These are phyloP conservation scores for Diaporthe capsici DNA, from an alignment of 2,329 filamentous ascomycete species.

Conservation along the genomic window DNA sequence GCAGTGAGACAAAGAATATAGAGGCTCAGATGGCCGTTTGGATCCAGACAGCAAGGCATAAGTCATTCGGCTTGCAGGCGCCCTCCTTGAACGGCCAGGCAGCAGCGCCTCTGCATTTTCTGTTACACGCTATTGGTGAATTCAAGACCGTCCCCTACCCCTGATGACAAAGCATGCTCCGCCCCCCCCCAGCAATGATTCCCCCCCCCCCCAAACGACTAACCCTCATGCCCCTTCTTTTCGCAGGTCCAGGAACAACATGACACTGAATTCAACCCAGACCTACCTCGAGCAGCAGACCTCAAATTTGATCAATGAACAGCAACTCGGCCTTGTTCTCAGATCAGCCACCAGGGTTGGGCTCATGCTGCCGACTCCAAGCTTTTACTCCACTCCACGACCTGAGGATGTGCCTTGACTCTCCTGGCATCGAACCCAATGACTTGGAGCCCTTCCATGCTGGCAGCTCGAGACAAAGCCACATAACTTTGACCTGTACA, in stretches of 20 bases:
- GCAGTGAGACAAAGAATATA: background rate
- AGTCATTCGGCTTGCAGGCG: background rate
- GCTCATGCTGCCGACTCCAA: background rate
- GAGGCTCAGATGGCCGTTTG: background rate
- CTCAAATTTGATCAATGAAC: too few relatives aligned
- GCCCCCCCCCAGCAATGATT: too few relatives aligned
- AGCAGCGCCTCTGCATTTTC: slow-evolving; percentile 12
- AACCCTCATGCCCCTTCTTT: background rate
- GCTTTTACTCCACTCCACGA: slow-evolving; percentile 33
- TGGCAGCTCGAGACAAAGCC: slow-evolving; percentile 37
- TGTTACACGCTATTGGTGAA: slow-evolving; percentile 34
- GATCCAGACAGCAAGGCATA: background rate
- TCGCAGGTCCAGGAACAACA: background rate
- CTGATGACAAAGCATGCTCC: slow-evolving; percentile 12
- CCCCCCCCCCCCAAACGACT: background rate
- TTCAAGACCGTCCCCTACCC: background rate
- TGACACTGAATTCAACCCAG: background rate
- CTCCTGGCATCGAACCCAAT: slow-evolving; percentile 36
- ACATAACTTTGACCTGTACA: slow-evolving; percentile 39
- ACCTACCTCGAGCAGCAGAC: too few relatives aligned
- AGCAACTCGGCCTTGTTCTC: background rate
- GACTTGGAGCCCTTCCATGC: slow-evolving; percentile 37
- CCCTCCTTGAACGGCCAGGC: background rate
- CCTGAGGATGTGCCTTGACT: slow-evolving; percentile 35
- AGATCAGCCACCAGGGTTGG: too few relatives aligned